Evolutionary conservation across 306 rosid species (phyloP).

Genomic region (Quercus aquifolioides): DNA sequence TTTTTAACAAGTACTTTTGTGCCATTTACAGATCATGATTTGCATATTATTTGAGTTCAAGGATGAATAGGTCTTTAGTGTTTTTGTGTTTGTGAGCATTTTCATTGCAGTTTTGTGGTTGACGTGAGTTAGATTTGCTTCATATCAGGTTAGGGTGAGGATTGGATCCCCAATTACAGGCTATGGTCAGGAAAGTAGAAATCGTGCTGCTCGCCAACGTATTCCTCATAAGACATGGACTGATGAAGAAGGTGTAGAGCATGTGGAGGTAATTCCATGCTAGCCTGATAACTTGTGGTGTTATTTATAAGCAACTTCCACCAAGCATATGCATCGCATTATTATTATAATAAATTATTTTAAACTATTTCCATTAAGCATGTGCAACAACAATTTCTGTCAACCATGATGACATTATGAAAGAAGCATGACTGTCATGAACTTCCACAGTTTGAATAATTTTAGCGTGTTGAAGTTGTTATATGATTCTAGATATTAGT

Average conservation of each 20-base stretch:
- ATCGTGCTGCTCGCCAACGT: constrained; percentile 99
- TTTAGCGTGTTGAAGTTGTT: background rate
- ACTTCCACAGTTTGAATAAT: background rate
- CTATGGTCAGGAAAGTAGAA: constrained; percentile 95
- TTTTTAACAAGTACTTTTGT: too few relatives aligned
- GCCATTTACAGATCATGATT: background rate
- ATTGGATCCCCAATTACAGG: constrained; percentile 97
- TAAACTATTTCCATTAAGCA: background rate
- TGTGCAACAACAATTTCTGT: background rate
- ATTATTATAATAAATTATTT: background rate
- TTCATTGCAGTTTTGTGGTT: background rate
- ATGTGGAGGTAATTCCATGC: constrained; percentile 64
- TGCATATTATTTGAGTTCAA: constrained; percentile 6
- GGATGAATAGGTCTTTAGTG: background rate
- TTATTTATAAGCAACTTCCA: background rate
- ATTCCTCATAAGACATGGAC: constrained; percentile 81
- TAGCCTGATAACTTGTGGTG: background rate
- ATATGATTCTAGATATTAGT: background rate
- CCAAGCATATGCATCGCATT: background rate
- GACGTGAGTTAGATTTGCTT: constrained; percentile 4
- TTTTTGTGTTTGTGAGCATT: background rate
- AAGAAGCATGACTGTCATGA: background rate
- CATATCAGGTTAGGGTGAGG: constrained; percentile 73
- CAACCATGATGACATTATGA: background rate
- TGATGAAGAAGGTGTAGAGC: constrained; percentile 90